A percentile compares a stretch with the other conserved stretches of the same genome.
These are phyloP conservation scores for Uncinocarpus reesii DNA, from an alignment of 2,329 filamentous ascomycete genomes.

Conservation along the genomic window DNA sequence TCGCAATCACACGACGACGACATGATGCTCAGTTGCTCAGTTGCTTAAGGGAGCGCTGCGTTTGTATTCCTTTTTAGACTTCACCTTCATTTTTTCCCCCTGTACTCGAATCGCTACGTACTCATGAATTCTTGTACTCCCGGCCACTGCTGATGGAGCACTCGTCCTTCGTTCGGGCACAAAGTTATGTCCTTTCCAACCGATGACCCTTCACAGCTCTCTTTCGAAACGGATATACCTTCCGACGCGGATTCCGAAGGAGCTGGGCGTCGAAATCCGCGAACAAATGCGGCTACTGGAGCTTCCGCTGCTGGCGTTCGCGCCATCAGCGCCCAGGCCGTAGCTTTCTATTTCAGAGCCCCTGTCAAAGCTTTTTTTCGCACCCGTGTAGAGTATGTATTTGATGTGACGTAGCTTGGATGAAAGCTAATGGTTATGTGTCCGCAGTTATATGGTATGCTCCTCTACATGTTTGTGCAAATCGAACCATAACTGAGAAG, in stretches of 20 bases:
- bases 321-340: slow-evolving; percentile 68
- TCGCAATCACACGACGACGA: background rate
- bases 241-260: slow-evolving; percentile 19
- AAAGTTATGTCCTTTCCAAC: slow-evolving; percentile 15
- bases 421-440: slow-evolving; percentile 14
- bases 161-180: slow-evolving; percentile 3
- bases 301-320: slow-evolving; percentile 79
- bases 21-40: background rate
- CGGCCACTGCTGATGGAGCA: slow-evolving; percentile 17
- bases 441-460: slow-evolving; percentile 42
- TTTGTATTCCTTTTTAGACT: background rate
- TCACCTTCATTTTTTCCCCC: background rate
- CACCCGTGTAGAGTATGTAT: slow-evolving; percentile 67
- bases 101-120: background rate
- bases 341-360: slow-evolving; percentile 85
- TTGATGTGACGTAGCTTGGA: background rate
- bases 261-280: slow-evolving; percentile 35
- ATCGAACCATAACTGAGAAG: background rate
- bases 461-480: background rate
- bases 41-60: background rate
- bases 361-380: slow-evolving; percentile 90
- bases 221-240: slow-evolving; percentile 6
- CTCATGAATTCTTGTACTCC: background rate
- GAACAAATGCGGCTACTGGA: slow-evolving; percentile 55
- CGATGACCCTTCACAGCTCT: slow-evolving; percentile 11